These are phyloP conservation scores for Epichloe festucae DNA, from an alignment of 2,329 filamentous ascomycete genomes.

Conservation along the genomic window DNA sequence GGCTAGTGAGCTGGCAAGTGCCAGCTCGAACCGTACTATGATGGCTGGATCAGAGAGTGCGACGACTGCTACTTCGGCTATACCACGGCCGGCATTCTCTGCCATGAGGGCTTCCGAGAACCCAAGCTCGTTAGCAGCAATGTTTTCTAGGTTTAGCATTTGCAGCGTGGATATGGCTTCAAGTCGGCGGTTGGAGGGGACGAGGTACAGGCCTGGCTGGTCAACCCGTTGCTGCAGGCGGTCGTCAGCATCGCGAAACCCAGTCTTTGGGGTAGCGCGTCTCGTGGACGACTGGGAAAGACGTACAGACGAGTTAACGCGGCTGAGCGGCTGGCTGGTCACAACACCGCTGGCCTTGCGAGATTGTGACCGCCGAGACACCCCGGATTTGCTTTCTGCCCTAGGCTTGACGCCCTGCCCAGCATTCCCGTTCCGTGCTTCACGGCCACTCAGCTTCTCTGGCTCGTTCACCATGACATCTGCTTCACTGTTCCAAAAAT, in stretches of 20 bases:
- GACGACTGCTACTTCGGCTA: constrained; percentile 69
- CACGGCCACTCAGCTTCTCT: constrained; percentile 35
- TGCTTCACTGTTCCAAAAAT: constrained; percentile 64
- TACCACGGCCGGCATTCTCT: constrained; percentile 79
- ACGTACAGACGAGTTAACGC: constrained; percentile 35
- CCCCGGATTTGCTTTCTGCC: constrained; percentile 38
- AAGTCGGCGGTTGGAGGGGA: constrained; percentile 42
- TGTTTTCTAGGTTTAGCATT: constrained; percentile 86
- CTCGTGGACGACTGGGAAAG: constrained; percentile 17
- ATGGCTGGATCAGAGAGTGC: constrained; percentile 52
- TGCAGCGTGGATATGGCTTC: constrained; percentile 61
- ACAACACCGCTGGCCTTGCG: constrained; percentile 38
- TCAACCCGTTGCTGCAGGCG: constrained; percentile 22
- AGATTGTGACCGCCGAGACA: constrained; percentile 38
- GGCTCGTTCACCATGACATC: constrained; percentile 42
- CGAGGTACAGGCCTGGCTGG: constrained; percentile 37
- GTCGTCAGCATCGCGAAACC: constrained; percentile 20
- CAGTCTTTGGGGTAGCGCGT: constrained; percentile 17
- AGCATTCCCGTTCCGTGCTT: constrained; percentile 34
- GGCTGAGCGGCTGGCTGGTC: constrained; percentile 29
- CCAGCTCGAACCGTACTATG: constrained; percentile 36
- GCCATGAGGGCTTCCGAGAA: constrained; percentile 82
- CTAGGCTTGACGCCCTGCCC: constrained; percentile 20
- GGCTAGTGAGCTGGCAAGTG: constrained; percentile 23
- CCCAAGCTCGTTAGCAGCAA: constrained; percentile 76